Evolutionary conservation across 2,329 filamentous ascomycete species (phyloP), one percentile per base, ranked within the genome.

Genomic region (Tolypocladium guangdongense): DNA sequence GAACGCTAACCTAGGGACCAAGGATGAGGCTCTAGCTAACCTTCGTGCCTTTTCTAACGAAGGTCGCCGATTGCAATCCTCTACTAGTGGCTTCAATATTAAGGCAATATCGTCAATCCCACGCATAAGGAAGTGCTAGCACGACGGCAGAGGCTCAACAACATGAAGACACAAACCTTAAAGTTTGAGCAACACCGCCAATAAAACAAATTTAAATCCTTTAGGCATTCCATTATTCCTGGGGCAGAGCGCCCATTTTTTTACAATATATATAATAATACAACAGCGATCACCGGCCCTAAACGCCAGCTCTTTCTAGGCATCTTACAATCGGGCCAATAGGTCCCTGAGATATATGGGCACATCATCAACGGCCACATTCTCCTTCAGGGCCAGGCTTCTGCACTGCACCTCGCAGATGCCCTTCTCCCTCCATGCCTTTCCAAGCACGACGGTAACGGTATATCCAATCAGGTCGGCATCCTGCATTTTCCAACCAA

Each of bases 401-500:
- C 88, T 78, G 69, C 89, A 92, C 64, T 95, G 89, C 33, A 96
- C 80, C 66, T 95, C 90, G 38, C 87, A 80, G n/a, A 73, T 67
- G 46, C 73, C 72, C 2, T 75, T 71, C 38, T 78, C 71, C 46
- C 63, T 72, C 85, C 87, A 95, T 4, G 74, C 74, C 57, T 80
- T 85, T 0, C 92, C 92, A 35, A 97, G 68, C 2, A 96, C 77
- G 14, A 96, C 75, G 10, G 92, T 76, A 14, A 97, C 76, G 0
- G 92, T 92, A 66, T 95, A 96, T 3, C 93, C 93, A 52, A 92
- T 82, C 54, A 93, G 66, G 67, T 97, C 91, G 1, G 92, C 93
- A 70, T 99, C 93, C 38, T 82, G 83, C 64, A 97, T 74, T 68
- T 95, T 97, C 88, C 89, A 96, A 3, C 82, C 80, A 56, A 96